Base-by-base conservation (phyloP, 2,329 filamentous ascomycete genomes). In the Colletotrichum sp. region DNA sequence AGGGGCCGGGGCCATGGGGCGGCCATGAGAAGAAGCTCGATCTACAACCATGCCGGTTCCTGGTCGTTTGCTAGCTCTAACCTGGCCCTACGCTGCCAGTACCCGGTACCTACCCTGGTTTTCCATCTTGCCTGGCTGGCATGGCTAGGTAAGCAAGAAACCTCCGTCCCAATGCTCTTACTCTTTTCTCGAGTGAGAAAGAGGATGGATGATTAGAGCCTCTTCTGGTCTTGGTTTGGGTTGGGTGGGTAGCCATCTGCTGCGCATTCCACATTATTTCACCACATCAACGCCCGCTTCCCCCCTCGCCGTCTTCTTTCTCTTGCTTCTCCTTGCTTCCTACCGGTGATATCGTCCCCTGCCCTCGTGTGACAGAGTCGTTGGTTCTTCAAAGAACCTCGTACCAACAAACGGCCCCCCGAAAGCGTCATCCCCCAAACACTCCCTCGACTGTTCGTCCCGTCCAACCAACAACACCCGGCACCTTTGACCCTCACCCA, bases 171-270 rank as follows among this genome's bases (percentile, higher is more conserved):
- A 28, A 39, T 43, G 30, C 22, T 71, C 71, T 58, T 70, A 71
- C 68, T 66, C 27, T 55, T 61, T 28, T 18, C 61, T 72, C 32
- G 48, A 60, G 67, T 34, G 58, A 71, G 27, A 56, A 39, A 56
- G 56, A 70, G 71, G 66, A 75, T 67, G 69, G 43, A 22, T 52
- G 43, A 66, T 55, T 61, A 67, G 69, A 71, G 60, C 71, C 48
- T 39, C 27, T 36, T 52, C n/a, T 52, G 43, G 43, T 52, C 43
- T 52, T 22, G 43, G 43, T 22, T 52, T 52, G n/a, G 43, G 43
- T 52, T 28, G 39, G 18, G 16, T 66, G 66, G 28, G 7, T 34
- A 60, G 72, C 62, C 36, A 39, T 39, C 36, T 36, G 73, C 62
- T 75, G 28, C 58, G 55, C 30, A 72, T 62, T 72, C 34, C 61